Evolutionary conservation across 2,329 filamentous ascomycete species (phyloP), one percentile per base, ranked within the genome.

Genomic region (Nectriaceae sp.): DNA sequence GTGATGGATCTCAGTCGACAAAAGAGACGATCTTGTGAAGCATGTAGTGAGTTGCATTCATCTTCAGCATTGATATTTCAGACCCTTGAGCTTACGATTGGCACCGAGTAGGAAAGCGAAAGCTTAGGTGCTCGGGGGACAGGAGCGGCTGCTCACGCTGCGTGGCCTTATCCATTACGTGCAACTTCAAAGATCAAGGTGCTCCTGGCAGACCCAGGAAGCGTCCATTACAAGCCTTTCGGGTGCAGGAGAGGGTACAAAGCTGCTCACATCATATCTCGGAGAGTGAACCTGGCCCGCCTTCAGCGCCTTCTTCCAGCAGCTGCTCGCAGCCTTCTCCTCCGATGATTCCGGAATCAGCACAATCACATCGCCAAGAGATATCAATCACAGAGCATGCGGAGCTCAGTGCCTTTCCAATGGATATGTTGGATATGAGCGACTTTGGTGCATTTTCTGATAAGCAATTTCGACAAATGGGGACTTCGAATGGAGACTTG

Each of bases 121-220:
- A 65, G 53, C 59, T 65, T 38, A 56, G 54, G 53, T 65, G 62
- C 53, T 64, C 62, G 19, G 62, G 61, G 3, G 56, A 64, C 39
- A 55, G 57, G 37, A 58, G 48, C 6, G 62, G 62, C 15, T 65
- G 62, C 42, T 57, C 59, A 22, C 52, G 62, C 20, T 65, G 62
- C 46, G 53, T 55, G 3, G 42, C 46, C 22, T 31, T 64, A 13
- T 52, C 49, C 18, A 40, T 65, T 31, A 35, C 50, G 4, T 65
- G 62, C 59, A 59, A 46, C 52, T 65, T 62, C 47, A 52, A 63
- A 33, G 59, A 63, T 19, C 61, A 63, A 52, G 62, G 62, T 21
- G 45, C 50, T 2, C 62, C 62, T 4, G 62, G 62, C 18, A 44
- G 62, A 22, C 62, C 62, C 13, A 53, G 62, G 21, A 65, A 65